Conservation (phyloP, 1,284 basidiomycete genomes). For the Boletus albobrunnescens region DNA sequence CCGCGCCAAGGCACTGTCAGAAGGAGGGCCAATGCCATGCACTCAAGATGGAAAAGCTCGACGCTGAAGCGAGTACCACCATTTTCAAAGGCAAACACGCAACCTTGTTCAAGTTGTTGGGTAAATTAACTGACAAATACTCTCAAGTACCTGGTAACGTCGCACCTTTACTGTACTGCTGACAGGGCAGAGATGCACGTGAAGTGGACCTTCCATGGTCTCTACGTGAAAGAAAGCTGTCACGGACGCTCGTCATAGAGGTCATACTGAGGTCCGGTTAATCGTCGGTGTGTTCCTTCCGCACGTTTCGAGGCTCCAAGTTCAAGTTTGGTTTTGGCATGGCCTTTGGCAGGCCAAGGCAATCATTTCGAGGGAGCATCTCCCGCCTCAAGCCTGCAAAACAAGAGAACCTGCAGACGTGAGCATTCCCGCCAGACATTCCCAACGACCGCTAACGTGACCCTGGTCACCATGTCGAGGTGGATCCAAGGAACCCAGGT, state of each 20-base stretch:
- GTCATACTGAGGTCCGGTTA: conserved; percentile 67
- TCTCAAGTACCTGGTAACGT: conserved; percentile 3
- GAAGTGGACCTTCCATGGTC: conserved; percentile 86
- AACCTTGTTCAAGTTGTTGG: no score
- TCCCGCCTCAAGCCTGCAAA: conserved; percentile 92
- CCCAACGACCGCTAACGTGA: background rate
- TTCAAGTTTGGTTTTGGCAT: background rate
- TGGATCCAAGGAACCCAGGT: conserved; percentile 82
- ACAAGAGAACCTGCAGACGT: conserved; percentile 80
- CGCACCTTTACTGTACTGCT: conserved; percentile 1
- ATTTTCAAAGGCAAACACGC: no score
- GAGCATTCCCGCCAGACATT: conserved; percentile 19
- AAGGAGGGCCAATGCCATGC: conserved; percentile 81
- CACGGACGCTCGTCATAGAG: conserved; percentile 56
- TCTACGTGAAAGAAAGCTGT: conserved; percentile 84
- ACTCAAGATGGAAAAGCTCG: conserved; percentile 70
- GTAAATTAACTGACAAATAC: background rate
- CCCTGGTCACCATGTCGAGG: conserved; percentile 28
- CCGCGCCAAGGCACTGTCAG: conserved; percentile 79
- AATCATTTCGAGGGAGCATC: conserved; percentile 79
- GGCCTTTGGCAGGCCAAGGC: conserved; percentile 57
- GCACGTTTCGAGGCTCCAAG: background rate
- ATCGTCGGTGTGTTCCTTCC: conserved; percentile 68
- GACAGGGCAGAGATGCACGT: conserved; percentile 57
- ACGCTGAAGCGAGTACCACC: conserved; percentile 82